Base-by-base conservation (phyloP, 179 eudicot genomes). In the Silene noctiflora region DNA sequence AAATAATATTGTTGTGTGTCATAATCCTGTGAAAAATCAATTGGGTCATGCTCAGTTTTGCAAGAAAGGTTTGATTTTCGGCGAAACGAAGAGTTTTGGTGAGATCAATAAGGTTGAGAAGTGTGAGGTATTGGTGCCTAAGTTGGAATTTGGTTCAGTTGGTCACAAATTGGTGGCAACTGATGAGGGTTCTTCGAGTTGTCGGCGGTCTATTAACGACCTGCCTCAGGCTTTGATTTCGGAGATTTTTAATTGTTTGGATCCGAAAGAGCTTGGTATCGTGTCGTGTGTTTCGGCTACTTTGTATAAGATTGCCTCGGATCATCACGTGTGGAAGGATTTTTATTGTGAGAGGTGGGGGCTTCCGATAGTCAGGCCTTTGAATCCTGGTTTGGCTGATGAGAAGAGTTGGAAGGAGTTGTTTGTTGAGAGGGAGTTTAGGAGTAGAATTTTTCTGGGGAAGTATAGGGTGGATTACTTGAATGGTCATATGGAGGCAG, bases 281-380 rank as follows among this genome's bases (percentile, higher is more conserved):
- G 89, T 93, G 31, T 95, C 94, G 31, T 95, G 98, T 82, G 98
- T 95, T 56, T 89, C 89, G 19, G 84, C 90, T 12, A 78, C 76
- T 33, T 80, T 93, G 13, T 87, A 84, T 84, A 85, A 84, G 81
- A 80, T 93, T 76, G 96, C 96, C 8, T 86, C 97, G 3, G 96
- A 95, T 19, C 97, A 95, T 77, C 76, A 77, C 60, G 88, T 84
- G 44, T 93, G 99, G 99, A 95, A 91, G 86, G 92, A 91, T 60
- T 95, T 88, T 70, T 95, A 95, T 77, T 87, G 85, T 51, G 96
- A 95, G 85, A 84, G 98, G 71, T 93, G 99, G 97, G 99, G 97
- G 59, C 88, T 86, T 42, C 98, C 99, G 20, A 53, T 84, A 13
- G 64, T 81, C 0, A 80, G 76, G 39, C 81, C 82, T 39, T 35